Conservation (phyloP, 1,139 yeast genomes). For the Taphrina flavorubra region DNA sequence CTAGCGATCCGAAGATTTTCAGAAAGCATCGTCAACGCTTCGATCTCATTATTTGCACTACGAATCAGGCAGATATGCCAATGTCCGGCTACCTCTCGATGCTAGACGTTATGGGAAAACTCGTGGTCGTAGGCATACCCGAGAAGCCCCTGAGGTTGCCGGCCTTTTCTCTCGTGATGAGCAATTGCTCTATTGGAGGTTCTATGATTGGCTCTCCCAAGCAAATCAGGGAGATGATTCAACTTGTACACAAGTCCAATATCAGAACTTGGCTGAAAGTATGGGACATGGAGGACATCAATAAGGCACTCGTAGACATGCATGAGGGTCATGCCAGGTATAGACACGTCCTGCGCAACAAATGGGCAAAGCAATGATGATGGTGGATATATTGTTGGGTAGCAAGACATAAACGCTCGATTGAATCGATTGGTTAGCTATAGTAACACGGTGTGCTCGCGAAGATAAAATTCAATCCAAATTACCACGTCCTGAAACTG, state of each 20-base stretch:
- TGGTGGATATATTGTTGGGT: too few relatives aligned
- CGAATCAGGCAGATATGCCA: slow-evolving; percentile 48
- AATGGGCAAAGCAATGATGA: not conserved
- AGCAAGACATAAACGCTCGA: too few relatives aligned
- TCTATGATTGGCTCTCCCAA: slow-evolving; percentile 57
- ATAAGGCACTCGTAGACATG: slow-evolving; percentile 35
- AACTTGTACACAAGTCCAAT: slow-evolving; percentile 60
- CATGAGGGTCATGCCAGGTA: slow-evolving; percentile 29
- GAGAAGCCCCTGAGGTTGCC: slow-evolving; percentile 26
- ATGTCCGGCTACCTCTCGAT: slow-evolving; percentile 50
- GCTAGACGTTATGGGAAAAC: slow-evolving; percentile 41
- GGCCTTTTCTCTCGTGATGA: slow-evolving; percentile 37
- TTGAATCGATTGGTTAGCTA: too few relatives aligned
- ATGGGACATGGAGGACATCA: slow-evolving; percentile 59
- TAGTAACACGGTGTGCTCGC: too few relatives aligned
- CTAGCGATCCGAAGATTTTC: slow-evolving; percentile 53
- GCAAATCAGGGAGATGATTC: slow-evolving; percentile 63
- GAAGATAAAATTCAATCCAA: too few relatives aligned
- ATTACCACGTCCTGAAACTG: too few relatives aligned
- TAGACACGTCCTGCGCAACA: slow-evolving; percentile 24
- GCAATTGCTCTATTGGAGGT: slow-evolving; percentile 39
- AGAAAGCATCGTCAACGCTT: slow-evolving; percentile 53
- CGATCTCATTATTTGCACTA: slow-evolving; percentile 60
- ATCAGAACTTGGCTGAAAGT: slow-evolving; percentile 67
- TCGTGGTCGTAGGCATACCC: slow-evolving; percentile 45